These are phyloP conservation scores for Falciphora oryzae DNA, from an alignment of 2,329 filamentous ascomycete species.

Conservation along the genomic window DNA sequence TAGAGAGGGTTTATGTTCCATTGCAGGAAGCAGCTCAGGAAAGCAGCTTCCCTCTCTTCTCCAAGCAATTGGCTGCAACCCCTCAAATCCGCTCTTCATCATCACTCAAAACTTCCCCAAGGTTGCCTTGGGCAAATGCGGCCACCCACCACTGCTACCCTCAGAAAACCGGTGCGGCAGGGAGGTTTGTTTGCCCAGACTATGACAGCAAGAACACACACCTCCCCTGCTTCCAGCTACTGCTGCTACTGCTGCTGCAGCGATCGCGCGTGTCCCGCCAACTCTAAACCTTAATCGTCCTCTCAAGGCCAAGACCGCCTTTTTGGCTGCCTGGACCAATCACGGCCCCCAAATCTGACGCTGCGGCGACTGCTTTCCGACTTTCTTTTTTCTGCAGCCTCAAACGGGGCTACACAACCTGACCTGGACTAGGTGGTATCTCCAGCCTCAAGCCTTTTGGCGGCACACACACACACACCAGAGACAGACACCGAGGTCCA, in stretches of 20 bases:
- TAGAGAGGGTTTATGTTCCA: background rate
- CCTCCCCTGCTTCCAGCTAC: too few relatives aligned
- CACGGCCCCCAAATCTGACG: background rate
- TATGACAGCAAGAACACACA: too few relatives aligned
- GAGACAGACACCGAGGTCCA: background rate
- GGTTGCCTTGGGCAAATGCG: background rate
- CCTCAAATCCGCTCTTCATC: background rate
- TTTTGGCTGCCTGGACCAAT: constrained; percentile 5
- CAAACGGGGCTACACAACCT: background rate
- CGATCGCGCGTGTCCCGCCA: background rate
- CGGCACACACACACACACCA: too few relatives aligned
- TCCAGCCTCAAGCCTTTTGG: too few relatives aligned
- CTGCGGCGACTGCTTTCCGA: background rate
- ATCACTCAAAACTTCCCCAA: background rate
- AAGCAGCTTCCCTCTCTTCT: too few relatives aligned
- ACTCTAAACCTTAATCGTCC: constrained; percentile 12
- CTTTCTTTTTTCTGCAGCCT: background rate
- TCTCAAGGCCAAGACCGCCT: constrained; percentile 13
- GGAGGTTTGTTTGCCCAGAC: too few relatives aligned
- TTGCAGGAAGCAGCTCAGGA: background rate
- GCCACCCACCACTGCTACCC: too few relatives aligned
- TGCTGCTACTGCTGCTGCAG: background rate
- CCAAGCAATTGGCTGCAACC: background rate
- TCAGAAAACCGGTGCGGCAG: too few relatives aligned
- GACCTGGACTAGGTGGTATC: too few relatives aligned